Conservation (phyloP, 768 basidiomycete genomes). For the Mycena epipterygia region DNA sequence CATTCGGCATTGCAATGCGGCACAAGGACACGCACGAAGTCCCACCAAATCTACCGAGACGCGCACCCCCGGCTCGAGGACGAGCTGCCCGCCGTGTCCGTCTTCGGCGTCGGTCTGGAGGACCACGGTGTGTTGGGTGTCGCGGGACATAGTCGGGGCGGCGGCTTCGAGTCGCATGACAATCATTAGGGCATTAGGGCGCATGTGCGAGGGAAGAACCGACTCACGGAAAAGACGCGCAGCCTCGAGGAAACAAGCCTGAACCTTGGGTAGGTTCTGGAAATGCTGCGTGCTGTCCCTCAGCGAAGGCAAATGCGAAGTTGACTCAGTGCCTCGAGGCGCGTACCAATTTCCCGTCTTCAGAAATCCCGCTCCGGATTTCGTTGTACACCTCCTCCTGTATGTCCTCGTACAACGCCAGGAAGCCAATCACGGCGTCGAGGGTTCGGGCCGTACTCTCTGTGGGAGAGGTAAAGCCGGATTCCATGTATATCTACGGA, state of each 20-base stretch:
- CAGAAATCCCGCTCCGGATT: background rate
- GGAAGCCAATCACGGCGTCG: constrained; percentile 48
- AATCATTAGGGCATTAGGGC: background rate
- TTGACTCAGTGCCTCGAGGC: background rate
- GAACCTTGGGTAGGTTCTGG: constrained; percentile 34
- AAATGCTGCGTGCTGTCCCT: constrained; percentile 25
- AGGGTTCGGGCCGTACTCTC: constrained; percentile 51
- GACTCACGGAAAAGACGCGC: constrained; percentile 35
- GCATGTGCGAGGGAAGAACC: background rate
- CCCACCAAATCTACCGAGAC: background rate
- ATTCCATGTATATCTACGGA: no score
- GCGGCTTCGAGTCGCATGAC: no score
- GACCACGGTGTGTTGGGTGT: background rate
- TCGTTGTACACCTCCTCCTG: background rate
- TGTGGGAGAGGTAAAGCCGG: no score
- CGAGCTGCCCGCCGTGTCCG: constrained; percentile 13
- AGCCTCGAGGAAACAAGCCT: constrained; percentile 23
- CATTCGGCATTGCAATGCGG: background rate
- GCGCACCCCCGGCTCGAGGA: background rate
- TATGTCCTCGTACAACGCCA: constrained; percentile 45
- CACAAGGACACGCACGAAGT: background rate
- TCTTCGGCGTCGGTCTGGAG: constrained; percentile 4
- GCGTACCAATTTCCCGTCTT: background rate
- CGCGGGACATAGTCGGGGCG: background rate
- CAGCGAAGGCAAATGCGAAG: no score